These are phyloP conservation scores for Sugiyamaella sp. DNA, from an alignment of 1,139 yeast species.

Conservation along the genomic window DNA sequence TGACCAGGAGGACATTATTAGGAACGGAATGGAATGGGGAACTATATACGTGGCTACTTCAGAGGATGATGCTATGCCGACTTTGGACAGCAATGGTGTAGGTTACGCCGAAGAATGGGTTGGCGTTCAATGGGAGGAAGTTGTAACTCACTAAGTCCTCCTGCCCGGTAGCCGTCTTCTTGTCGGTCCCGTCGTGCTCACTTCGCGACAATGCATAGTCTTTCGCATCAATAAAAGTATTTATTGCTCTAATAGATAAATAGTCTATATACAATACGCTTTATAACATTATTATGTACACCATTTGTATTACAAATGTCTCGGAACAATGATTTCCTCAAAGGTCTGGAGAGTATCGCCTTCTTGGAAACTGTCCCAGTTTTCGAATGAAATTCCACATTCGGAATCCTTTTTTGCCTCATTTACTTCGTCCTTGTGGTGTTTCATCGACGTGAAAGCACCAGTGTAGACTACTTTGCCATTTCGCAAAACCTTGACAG, in stretches of 20 bases:
- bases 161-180: too few relatives aligned
- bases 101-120: conserved; percentile 90
- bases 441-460: conserved; percentile 70
- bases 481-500: conserved; percentile 64
- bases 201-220: too few relatives aligned
- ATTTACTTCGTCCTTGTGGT: conserved; percentile 75
- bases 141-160: conserved; percentile 16
- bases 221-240: too few relatives aligned
- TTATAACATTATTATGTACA: conserved; percentile 14
- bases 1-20: conserved; percentile 56
- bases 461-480: conserved; percentile 64
- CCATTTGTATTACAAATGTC: conserved; percentile 54
- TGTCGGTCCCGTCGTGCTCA: too few relatives aligned
- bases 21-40: conserved; percentile 97
- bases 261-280: conserved; percentile 4
- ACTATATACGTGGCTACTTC: conserved; percentile 87
- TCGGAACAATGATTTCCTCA: conserved; percentile 69
- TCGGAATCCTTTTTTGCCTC: conserved; percentile 86
- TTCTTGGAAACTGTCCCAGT: conserved; percentile 67
- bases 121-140: conserved; percentile 91
- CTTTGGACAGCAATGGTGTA: conserved; percentile 59
- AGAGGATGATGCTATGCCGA: conserved; percentile 66
- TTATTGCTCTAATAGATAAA: conserved; percentile 8
- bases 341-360: conserved; percentile 79
- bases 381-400: conserved; percentile 79